Base-by-base conservation (phyloP, 139 green algal species). In the Nannochloris sp. region DNA sequence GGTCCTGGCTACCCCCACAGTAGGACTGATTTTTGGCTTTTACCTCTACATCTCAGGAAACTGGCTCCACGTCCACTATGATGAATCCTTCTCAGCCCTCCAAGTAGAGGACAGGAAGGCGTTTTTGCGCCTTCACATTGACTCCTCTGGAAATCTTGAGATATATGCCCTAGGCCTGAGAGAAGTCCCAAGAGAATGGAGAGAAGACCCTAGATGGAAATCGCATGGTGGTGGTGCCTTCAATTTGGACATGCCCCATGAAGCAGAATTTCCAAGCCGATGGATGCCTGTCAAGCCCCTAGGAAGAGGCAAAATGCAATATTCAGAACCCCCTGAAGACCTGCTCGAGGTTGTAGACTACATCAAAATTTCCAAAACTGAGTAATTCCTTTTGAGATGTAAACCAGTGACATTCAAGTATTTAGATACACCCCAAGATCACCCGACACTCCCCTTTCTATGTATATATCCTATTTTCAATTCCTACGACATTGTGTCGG, bases 21-120 rank as follows among this genome's bases (percentile, higher is more conserved):
- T 95, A 13, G 86, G 75, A 51, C 77, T 86, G 60, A 61, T 95
- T 3, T 94, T 95, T 63, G 88, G 87, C n/a, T 63, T 71, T 43
- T 95, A 95, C 66, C 77, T 95, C 5, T 95, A 90, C 71, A 25
- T 92, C 3, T 71, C 58, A 25, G 84, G 89, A 53, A 84, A 83
- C 69, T 85, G 64, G 65, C 87, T 84, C 49, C 77, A 87, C 50
- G 72, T 89, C 23, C 87, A 95, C 58, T 95, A 89, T 66, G 88
- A 95, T 58, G 88, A 95, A 67, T 80, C 84, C 20, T 95, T 94
- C 65, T 83, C 70, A 28, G 71, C 73, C 2, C 80, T 95, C 51
- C 78, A 87, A 12, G 69, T 93, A 6, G 67, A 74, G 3, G 57
- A 87, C 68, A 78, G 79, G 83, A 95, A 95, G 74, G 82, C 75